phyloP scores from a whole-genome alignment of 371 early-diverging fungal species.

The Mucor racemosus region DNA sequence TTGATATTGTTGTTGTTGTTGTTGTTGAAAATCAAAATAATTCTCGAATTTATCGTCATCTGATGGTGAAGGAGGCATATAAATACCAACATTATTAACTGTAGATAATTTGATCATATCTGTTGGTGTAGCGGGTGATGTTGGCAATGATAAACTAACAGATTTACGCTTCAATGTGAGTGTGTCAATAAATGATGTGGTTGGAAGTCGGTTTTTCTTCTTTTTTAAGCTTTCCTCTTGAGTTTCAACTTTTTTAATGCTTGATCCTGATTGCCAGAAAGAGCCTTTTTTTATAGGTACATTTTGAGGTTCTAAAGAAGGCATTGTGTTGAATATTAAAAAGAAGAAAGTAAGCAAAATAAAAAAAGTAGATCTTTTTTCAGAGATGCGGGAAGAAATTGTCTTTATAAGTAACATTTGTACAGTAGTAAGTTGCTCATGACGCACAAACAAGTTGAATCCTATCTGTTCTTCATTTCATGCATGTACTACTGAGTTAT shows the following conservation, averaged over 20 bases:
- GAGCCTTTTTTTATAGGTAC: neutral
- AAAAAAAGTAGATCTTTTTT: neutral
- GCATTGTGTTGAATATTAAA: constrained; percentile 1
- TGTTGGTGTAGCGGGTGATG: constrained; percentile 4
- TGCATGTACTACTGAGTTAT: neutral
- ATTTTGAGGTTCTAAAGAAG: constrained; percentile 2
- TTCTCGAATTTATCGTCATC: constrained; percentile 10
- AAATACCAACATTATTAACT: constrained; percentile 45
- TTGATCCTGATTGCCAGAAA: constrained; percentile 3
- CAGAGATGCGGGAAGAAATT: neutral
- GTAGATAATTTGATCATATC: constrained; percentile 48
- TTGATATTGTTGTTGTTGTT: neutral
- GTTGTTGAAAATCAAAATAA: constrained; percentile 10
- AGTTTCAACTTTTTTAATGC: neutral
- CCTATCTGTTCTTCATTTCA: neutral
- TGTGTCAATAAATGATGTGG: neutral
- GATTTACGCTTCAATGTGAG: neutral
- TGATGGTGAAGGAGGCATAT: constrained; percentile 45
- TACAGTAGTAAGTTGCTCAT: neutral
- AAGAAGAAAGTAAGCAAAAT: neutral
- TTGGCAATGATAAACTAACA: neutral
- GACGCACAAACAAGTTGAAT: constrained; percentile 5
- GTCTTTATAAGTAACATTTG: constrained; percentile 5
- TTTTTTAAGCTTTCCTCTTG: neutral
- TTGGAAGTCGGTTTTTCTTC: neutral